These are phyloP conservation scores for Taiozyma sp. DNA, from an alignment of 1,139 yeast species.

Conservation along the genomic window DNA sequence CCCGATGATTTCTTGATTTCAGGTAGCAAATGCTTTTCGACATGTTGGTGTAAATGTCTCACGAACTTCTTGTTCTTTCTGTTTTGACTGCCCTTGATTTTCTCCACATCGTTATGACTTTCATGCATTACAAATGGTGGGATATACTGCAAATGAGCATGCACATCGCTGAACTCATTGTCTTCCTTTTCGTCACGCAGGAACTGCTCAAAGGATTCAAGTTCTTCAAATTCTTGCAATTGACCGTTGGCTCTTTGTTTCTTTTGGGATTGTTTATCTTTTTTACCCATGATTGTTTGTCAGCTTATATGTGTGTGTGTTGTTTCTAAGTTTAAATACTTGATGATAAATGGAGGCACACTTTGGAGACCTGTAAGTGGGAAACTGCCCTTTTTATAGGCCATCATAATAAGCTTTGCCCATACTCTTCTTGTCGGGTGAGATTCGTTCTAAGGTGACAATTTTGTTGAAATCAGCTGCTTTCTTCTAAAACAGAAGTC, in stretches of 20 bases:
- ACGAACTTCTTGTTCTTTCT: conserved; percentile 66
- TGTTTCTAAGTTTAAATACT: not conserved
- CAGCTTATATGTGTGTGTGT: not conserved
- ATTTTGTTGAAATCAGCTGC: not conserved
- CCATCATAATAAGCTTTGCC: not conserved
- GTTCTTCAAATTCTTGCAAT: conserved; percentile 47
- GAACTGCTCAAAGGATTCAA: conserved; percentile 56
- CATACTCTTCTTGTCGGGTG: not conserved
- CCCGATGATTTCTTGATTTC: conserved; percentile 63
- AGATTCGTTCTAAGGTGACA: not conserved
- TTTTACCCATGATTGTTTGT: conserved; percentile 18
- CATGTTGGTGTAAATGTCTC: conserved; percentile 70
- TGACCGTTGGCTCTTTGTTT: conserved; percentile 16
- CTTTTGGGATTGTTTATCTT: conserved; percentile 18
- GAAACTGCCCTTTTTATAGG: not conserved
- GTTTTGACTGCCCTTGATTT: conserved; percentile 67
- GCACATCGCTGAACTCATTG: conserved; percentile 63
- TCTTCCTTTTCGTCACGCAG: conserved; percentile 72
- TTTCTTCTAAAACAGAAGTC: not conserved
- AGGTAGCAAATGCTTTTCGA: conserved; percentile 61
- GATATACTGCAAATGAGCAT: conserved; percentile 59
- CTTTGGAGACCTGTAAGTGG: not conserved
- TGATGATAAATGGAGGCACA: not conserved
- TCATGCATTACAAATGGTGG: conserved; percentile 70
- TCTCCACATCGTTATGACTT: conserved; percentile 65